Percentiles rank a stretch among this genome's conserved stretches.
These are phyloP conservation scores for Trichodelitschia bisporula DNA, from an alignment of 495 filamentous ascomycete species.

Conservation along the genomic window DNA sequence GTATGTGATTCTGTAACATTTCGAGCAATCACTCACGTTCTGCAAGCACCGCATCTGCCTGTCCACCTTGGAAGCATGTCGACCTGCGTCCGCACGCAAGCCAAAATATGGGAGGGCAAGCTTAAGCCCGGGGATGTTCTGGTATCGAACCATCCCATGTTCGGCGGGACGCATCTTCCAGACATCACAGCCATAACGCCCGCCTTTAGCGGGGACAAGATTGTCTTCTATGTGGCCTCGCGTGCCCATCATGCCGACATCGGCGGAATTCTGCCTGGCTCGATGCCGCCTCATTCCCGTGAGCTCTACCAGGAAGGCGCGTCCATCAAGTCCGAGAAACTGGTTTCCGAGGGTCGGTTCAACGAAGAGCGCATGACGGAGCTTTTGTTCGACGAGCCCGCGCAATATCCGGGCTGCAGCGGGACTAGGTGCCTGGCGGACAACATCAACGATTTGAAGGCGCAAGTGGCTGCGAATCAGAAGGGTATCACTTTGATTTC, in stretches of 20 bases:
- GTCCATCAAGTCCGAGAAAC: conserved; percentile 77
- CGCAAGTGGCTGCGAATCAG: conserved; percentile 87
- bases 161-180: conserved; percentile 66
- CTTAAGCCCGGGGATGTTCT: conserved; percentile 81
- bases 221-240: conserved; percentile 91
- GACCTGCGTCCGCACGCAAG: conserved; percentile 80
- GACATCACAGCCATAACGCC: conserved; percentile 92
- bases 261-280: conserved; percentile 82
- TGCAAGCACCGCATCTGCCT: conserved; percentile 80
- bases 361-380: conserved; percentile 72
- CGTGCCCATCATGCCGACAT: conserved; percentile 95
- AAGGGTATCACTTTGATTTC: conserved; percentile 86
- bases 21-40: too few species aligned
- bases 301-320: conserved; percentile 92
- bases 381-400: conserved; percentile 61
- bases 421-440: conserved; percentile 79
- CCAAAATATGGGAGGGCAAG: conserved; percentile 77
- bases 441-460: conserved; percentile 89
- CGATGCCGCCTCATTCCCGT: conserved; percentile 85
- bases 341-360: conserved; percentile 75
- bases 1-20: conserved; percentile 11
- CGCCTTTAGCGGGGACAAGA: conserved; percentile 65
- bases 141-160: conserved; percentile 88
- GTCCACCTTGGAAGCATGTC: conserved; percentile 90
- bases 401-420: conserved; percentile 63